Base-by-base conservation (phyloP, 352 stramenopile species). In the Globisporangium spiculum region DNA sequence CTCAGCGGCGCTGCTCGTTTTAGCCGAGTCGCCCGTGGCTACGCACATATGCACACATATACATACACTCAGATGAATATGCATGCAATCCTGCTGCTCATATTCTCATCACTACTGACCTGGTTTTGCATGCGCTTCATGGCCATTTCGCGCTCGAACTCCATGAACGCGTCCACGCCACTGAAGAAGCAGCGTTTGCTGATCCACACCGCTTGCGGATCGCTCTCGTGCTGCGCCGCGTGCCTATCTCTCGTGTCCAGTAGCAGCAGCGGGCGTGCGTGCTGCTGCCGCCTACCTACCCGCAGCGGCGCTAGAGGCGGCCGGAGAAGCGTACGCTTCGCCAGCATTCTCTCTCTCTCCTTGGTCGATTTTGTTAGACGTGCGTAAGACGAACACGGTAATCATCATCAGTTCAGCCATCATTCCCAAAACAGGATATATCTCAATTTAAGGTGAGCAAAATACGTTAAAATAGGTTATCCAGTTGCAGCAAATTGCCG, bases 71-170 rank as follows among this genome's bases (percentile, higher is more conserved):
- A 52, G 44, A 32, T 7, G 4, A 24, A 9, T 24, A 9, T 18
- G 36, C 8, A 54, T 48, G 30, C 7, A 61, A 32, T 24, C 16
- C 34, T 48, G 36, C 22, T 24, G 44, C 44, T 50, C 20, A 12
- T 24, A 9, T 38, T 46, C 34, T 18, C 27, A 62, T 14, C 71
- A 72, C 30, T 41, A 57, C 66, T 36, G 54, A 84, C 77, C 55
- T 80, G 69, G 14, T 73, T 69, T 26, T 79, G 75, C 64, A 68
- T 74, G 26, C 82, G 81, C 67, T 93, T 95, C 63, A 78, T 72
- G 48, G 85, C 84, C 76, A 93, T 88, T 61, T 93, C 84, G 66
- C 86, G 82, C 70, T 96, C 88, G 60, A 96, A 94, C 55, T 93
- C 86, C 73, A 94, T 82, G 75, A 96, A 96, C 7, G 83, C 86